A percentile compares a stretch with the other conserved stretches of the same genome.
phyloP scores from a whole-genome alignment of 2,329 filamentous ascomycete species.

The Pochonia chlamydosporia region DNA sequence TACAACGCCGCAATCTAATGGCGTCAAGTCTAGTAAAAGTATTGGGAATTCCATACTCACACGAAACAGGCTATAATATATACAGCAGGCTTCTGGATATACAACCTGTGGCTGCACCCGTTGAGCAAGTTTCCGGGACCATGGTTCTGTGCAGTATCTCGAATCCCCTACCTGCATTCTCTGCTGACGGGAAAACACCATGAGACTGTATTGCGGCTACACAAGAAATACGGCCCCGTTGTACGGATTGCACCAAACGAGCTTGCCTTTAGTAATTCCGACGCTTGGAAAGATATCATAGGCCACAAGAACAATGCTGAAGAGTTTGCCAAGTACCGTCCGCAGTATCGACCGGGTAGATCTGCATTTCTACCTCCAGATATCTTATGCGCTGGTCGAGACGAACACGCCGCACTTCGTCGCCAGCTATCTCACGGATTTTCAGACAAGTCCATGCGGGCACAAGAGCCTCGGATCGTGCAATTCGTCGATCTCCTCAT shows the following conservation, averaged over 20 bases:
- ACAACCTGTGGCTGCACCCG: conserved; percentile 29
- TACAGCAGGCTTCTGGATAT: conserved; percentile 10
- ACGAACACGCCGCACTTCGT: conserved; percentile 11
- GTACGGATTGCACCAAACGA: conserved; percentile 41
- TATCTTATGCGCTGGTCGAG: conserved; percentile 8
- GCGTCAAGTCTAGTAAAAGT: too few species aligned
- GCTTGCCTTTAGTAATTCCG: conserved; percentile 33
- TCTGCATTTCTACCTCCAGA: not conserved
- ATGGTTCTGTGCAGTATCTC: conserved; percentile 2
- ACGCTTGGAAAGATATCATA: conserved; percentile 35
- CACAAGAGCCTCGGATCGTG: conserved; percentile 23
- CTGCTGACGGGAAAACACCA: conserved; percentile 17
- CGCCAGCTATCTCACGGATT: conserved; percentile 17
- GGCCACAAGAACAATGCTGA: conserved; percentile 2
- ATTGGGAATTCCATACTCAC: not conserved
- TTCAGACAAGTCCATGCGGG: conserved; percentile 16
- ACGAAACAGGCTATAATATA: not conserved
- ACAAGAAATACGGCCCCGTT: conserved; percentile 35
- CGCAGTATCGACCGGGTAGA: conserved; percentile 1
- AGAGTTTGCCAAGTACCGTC: conserved; percentile 6
- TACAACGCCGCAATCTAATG: not conserved
- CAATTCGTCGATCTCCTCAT: conserved; percentile 34
- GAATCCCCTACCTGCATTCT: conserved; percentile 6
- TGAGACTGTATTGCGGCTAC: conserved; percentile 17
- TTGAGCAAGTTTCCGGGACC: conserved; percentile 26